A percentile compares a stretch with the other conserved stretches of the same genome.
These are phyloP conservation scores for Taiozyma onychis DNA, from an alignment of 1,139 yeast species.

Conservation along the genomic window DNA sequence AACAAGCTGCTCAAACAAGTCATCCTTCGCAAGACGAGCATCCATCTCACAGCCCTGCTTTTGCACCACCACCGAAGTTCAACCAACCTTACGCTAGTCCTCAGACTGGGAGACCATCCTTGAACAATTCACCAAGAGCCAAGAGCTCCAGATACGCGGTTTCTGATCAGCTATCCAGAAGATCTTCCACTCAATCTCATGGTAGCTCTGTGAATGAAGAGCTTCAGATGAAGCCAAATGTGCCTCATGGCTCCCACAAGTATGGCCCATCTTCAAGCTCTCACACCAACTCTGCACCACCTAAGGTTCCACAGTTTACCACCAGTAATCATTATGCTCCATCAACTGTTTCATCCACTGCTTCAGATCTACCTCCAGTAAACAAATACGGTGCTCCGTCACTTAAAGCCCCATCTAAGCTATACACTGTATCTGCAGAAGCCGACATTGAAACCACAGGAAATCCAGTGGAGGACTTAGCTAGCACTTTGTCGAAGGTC, in stretches of 20 bases:
- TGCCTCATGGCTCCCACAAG: not conserved
- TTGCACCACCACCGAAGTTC: slow-evolving; percentile 1
- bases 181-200: slow-evolving; percentile 17
- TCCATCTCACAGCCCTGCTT: not conserved
- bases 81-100: slow-evolving; percentile 3
- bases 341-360: not conserved
- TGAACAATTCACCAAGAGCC: slow-evolving; percentile 10
- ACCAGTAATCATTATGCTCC: slow-evolving; percentile 10
- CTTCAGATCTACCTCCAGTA: not conserved
- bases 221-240: not conserved
- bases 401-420: not conserved
- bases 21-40: not conserved
- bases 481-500: not conserved
- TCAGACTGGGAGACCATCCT: not conserved
- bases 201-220: slow-evolving; percentile 9
- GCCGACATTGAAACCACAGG: not conserved
- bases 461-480: not conserved
- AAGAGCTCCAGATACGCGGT: slow-evolving; percentile 27
- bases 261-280: slow-evolving; percentile 1
- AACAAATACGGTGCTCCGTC: not conserved
- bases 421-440: not conserved
- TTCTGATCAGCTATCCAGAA: slow-evolving; percentile 13
- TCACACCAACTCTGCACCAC: not conserved
- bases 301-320: not conserved
- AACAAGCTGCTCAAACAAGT: slow-evolving; percentile 1